Evolutionary conservation across 768 basidiomycete species (phyloP), one percentile per base, ranked within the genome.

Genomic region (Agaricus subrufescens): DNA sequence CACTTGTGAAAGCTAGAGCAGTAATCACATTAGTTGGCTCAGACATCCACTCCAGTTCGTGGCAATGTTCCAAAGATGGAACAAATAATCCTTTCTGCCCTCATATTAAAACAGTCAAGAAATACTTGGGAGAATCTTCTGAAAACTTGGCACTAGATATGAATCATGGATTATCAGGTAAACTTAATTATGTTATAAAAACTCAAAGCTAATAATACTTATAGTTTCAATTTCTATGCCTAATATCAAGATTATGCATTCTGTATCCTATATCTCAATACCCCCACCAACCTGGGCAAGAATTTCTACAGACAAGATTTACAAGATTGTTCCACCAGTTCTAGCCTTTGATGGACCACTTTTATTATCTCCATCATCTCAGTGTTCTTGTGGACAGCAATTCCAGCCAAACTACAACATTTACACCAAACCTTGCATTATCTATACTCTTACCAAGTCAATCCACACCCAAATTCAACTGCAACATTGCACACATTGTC

Each of bases 401-500:
- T 50, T 49, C 26, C 1, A 56, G n/a, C 34, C 57, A 2, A 11
- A 31, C n/a, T 26, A 23, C 2, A 52, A 55, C 5, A 46, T 44
- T 10, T 2, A 40, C n/a, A 12, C 46, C 14, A 42, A 56, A 15
- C 5, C 38, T 11, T 61, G 62, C 34, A 58, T 40, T 15, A 26
- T 66, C 8, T 66, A 63, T 50, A 58, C 54, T 1, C 29, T 60
- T 14, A 27, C 26, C 11, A 54, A 54, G 0, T 53, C 57, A 9
- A n/a, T 34, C 12, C 25, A 14, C 15, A 40, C 40, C n/a, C 5
- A 40, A 25, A 58, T 65, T 34, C 55, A 65, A 27, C 40, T 62
- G 2, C 63, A 66, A 40, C 29, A 31, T 25, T 66, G 65, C 48
- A 26, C 52, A 1, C 12, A 9, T 3, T 64, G 64, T 49, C 58